A percentile compares a stretch with the other conserved stretches of the same genome.
These are phyloP conservation scores for Avena eriantha DNA, from an alignment of 176 grass and related monocot genomes.

Conservation along the genomic window DNA sequence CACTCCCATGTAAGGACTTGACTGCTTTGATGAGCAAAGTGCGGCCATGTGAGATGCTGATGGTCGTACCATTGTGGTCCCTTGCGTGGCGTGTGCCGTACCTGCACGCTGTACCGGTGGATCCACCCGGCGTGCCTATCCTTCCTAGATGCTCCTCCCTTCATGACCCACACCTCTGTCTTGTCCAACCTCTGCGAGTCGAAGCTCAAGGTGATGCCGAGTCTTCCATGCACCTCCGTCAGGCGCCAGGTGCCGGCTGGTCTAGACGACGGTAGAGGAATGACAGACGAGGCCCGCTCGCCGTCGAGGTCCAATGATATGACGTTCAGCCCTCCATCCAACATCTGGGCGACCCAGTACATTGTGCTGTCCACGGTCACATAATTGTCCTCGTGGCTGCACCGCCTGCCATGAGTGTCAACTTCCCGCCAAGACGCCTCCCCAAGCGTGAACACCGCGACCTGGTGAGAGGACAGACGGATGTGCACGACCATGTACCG, in stretches of 20 bases:
- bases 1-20: background rate
- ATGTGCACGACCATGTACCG: background rate
- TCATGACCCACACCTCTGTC: no score
- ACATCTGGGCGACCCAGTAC: no score
- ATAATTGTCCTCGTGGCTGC: background rate
- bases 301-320: background rate
- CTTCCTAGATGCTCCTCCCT: no score
- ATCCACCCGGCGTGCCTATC: background rate
- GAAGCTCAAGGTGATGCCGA: no score
- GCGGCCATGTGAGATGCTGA: background rate
- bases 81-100: background rate
- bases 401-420: no score
- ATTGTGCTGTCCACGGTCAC: background rate
- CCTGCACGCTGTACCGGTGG: background rate
- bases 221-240: background rate
- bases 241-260: background rate
- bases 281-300: background rate
- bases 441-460: background rate
- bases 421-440: background rate
- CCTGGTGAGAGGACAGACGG: background rate
- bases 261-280: background rate
- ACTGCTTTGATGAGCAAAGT: background rate
- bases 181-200: no score
- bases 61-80: background rate
- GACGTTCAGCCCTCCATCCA: no score